A percentile compares a stretch with the other conserved stretches of the same genome.
Conservation (phyloP, 495 filamentous ascomycete genomes). For the Evernia prunastri region DNA sequence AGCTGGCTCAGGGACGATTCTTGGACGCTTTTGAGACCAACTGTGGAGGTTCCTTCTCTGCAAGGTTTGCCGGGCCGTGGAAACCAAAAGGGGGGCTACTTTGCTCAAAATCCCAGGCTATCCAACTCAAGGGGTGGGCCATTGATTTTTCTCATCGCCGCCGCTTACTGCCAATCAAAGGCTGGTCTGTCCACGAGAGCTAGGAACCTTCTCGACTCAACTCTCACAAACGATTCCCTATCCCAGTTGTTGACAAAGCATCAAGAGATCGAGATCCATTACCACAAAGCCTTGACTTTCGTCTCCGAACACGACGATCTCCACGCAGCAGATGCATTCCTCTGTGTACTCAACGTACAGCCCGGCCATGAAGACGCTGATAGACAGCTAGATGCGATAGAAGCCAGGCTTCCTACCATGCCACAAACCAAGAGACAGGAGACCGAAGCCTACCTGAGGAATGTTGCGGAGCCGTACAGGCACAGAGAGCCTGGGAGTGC, state of each 20-base stretch:
- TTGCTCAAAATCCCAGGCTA: too few relatives aligned
- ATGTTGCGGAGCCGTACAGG: neutral
- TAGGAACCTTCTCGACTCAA: too few relatives aligned
- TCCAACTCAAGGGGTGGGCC: too few relatives aligned
- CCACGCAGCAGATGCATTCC: neutral
- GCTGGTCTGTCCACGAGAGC: too few relatives aligned
- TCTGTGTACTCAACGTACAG: neutral
- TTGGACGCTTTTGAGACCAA: neutral
- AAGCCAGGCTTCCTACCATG: neutral
- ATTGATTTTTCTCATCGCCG: neutral
- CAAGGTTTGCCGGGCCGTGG: too few relatives aligned
- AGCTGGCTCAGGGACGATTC: neutral
- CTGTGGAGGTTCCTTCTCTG: neutral
- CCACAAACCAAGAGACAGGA: neutral
- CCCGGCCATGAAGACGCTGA: neutral
- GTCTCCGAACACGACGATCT: neutral
- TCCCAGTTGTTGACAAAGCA: too few relatives aligned
- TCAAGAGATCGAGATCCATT: neutral
- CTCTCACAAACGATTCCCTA: too few relatives aligned
- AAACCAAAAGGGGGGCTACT: too few relatives aligned
- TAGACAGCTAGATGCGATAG: neutral
- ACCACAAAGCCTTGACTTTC: neutral
- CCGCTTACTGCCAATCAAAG: too few relatives aligned
- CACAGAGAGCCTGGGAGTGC: neutral
- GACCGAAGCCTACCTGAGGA: neutral